phyloP scores from a whole-genome alignment of 2,329 filamentous ascomycete species.

The Colletotrichum siamense region DNA sequence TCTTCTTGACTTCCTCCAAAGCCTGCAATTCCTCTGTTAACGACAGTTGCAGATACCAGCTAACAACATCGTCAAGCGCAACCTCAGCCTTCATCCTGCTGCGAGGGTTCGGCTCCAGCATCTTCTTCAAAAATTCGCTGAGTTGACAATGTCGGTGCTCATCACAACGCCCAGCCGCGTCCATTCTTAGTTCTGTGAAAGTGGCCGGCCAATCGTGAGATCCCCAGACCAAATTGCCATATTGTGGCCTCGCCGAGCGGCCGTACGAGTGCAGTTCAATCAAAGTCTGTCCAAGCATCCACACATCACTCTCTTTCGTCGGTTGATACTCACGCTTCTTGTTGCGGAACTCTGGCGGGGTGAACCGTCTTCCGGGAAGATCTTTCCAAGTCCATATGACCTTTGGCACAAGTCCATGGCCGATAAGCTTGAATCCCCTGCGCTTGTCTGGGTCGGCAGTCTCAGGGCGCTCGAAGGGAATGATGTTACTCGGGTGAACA shows the following conservation, averaged over 20 bases:
- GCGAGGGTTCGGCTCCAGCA: background rate
- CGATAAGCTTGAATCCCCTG: background rate
- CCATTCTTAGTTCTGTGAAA: no score
- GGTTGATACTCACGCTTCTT: background rate
- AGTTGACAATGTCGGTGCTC: background rate
- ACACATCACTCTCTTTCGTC: background rate
- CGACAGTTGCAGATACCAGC: no score
- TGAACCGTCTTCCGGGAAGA: background rate
- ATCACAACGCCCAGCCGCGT: no score
- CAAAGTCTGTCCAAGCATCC: slow-evolving; percentile 9
- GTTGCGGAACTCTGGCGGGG: background rate
- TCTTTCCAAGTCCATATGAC: background rate
- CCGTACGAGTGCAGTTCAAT: background rate
- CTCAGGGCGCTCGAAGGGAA: background rate
- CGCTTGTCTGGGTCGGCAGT: no score
- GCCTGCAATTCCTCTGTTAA: no score
- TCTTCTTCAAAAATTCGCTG: fast-evolving
- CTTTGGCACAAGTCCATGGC: slow-evolving; percentile 5
- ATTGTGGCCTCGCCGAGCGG: background rate
- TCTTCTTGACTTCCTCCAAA: background rate
- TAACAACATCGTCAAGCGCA: background rate
- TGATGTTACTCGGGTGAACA: background rate
- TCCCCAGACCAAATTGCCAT: background rate
- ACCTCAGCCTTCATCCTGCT: background rate
- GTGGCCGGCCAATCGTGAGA: no score